Base-by-base conservation (phyloP, 495 filamentous ascomycete genomes). In the Annulohypoxylon maeteangense region DNA sequence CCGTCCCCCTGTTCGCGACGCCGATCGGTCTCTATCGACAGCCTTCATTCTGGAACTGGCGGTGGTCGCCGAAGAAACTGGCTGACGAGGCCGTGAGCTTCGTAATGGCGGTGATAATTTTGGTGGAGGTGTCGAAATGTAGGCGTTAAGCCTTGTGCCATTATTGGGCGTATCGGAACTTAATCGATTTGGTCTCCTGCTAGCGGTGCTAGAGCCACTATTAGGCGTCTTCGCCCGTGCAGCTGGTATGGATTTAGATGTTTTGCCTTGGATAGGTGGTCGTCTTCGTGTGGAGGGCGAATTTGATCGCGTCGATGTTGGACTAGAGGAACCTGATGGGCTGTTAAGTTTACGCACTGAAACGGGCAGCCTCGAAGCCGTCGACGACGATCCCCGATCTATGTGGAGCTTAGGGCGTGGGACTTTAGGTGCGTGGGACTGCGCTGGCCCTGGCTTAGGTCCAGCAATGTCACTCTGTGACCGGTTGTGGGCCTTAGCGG, bases 21-120 rank as follows among this genome's bases (percentile, higher is more conserved):
- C 81, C 6, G 80, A 80, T 44, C 70, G 71, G 12, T 78, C 73
- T 62, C 80, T 79, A 56, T 84, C 82, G 1, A 78, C 74, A 20
- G 76, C 80, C 57, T 85, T 88, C 62, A 89, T 87, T 66, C 90
- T 88, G 7, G 91, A 90, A 22, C 87, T 87, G 48, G 87, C 82
- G 1, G 90, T 89, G 8, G 86, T 83, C n/a, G 91, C 91, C 44
- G 87, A 84, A 31, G 93, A 93, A 31, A 97, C 90, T 8, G 91
- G 90, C 77, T 92, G 90, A 29, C 94, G 85, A 18, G 92, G 92
- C 42, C 92, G 85, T 8, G 94, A 97, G 69, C 93, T 94, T 63
- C 94, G 87, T 20, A 97, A 81, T 11, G 89, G 90, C 0, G 94
- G 94, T 4, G 86, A 88, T 25, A 81, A 70, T 65, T 87, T 88